Base-by-base conservation (phyloP, 345 rosid species). In the Nephelium lappaceum region DNA sequence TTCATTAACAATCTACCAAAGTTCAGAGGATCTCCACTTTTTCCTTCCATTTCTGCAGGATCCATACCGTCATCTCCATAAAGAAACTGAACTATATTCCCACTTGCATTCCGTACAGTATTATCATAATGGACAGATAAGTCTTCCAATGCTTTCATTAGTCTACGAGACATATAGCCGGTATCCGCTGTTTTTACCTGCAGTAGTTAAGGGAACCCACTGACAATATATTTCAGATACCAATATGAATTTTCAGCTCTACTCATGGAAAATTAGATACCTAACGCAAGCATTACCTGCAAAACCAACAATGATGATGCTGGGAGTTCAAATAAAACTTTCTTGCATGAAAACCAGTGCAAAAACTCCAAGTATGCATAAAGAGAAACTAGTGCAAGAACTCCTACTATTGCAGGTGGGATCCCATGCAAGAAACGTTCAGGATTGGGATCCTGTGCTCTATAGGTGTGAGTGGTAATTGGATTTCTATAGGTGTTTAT, bases 11-110 rank as follows among this genome's bases (percentile, higher is more conserved):
- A 80, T 82, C 99, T 87, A 73, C 84, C 85, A 74, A 95, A 93
- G 85, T 91, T 89, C 81, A 93, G 84, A 57, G 99, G 99, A 69
- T 87, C 77, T 79, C 99, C 95, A 81, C 85, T 82, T 77, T 91
- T 88, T 84, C 95, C 98, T 84, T 96, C 99, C 98, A 96, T 96
- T 55, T 69, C 80, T 77, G 93, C 94, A 77, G 99, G 97, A 84
- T 94, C 97, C 95, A 96, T 93, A 79, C 98, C 92, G 84, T 96
- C 99, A 81, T 94, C 99, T 66, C 99, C 99, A 84, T 94, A 96
- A 68, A 91, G 77, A 84, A 96, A 96, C 74, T 96, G 99, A 81
- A 96, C 89, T 53, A 96, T 85, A 66, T 88, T 79, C 79, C 99
- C 97, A 78, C 92, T 83, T 68, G 98, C 91, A 85, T 88, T 90